Percentiles rank a stretch among this genome's conserved stretches.
Conservation (phyloP, 345 rosid species). For the Eutrema heterophyllum region DNA sequence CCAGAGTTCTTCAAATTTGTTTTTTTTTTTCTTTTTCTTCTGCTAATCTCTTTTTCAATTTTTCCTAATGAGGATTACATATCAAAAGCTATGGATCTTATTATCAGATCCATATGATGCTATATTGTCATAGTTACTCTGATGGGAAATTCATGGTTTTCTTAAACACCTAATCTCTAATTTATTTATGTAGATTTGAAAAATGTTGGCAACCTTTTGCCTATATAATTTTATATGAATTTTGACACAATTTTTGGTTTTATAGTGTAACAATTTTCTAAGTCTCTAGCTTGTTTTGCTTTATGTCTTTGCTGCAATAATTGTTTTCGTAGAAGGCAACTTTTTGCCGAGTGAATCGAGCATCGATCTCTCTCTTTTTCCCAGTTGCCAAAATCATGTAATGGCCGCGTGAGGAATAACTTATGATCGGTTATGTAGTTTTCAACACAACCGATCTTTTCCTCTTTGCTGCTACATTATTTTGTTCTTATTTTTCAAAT, state of each 20-base stretch:
- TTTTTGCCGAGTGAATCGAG: conserved; percentile 37
- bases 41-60: background rate
- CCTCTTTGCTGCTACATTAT: conserved; percentile 21
- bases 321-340: conserved; percentile 10
- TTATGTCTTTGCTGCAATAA: background rate
- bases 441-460: background rate
- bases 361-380: conserved; percentile 32
- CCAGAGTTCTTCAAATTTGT: background rate
- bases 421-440: background rate
- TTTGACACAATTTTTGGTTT: background rate
- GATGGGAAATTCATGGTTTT: conserved; percentile 5
- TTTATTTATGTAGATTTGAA: background rate
- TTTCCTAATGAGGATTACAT: conserved; percentile 27
- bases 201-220: background rate
- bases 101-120: conserved; percentile 22
- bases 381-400: conserved; percentile 31
- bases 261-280: background rate
- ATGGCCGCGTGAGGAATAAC: background rate
- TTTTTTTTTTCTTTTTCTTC: too few relatives aligned
- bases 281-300: background rate
- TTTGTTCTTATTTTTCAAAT: background rate
- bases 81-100: conserved; percentile 26
- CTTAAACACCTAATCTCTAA: background rate
- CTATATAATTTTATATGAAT: background rate
- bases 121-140: conserved; percentile 36